These are phyloP conservation scores for Tetrastigma voinierianum DNA, from an alignment of 164 flowering plant species.

Conservation along the genomic window DNA sequence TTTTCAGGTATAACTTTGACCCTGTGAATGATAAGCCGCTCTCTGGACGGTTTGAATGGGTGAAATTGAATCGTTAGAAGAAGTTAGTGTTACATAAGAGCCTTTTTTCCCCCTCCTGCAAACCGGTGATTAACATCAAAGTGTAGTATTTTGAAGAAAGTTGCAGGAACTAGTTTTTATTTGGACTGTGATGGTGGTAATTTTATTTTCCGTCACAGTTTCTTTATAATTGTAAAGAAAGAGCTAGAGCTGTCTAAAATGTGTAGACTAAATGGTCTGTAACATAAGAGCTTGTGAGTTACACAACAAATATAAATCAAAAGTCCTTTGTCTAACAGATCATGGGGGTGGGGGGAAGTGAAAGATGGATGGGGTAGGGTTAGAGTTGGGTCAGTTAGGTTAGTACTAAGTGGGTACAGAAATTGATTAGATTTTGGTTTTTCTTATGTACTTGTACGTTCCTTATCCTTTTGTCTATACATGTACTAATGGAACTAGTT, in stretches of 20 bases:
- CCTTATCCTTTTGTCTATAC: constrained; percentile 39
- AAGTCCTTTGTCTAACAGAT: constrained; percentile 57
- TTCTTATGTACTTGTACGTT: constrained; percentile 17
- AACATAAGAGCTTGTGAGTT: constrained; percentile 46
- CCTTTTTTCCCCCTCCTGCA: constrained; percentile 25
- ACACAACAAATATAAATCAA: constrained; percentile 28
- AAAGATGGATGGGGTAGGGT: constrained; percentile 11
- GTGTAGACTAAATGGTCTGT: constrained; percentile 63
- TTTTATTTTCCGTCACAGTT: constrained; percentile 40
- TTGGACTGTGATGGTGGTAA: constrained; percentile 29
- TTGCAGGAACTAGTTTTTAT: constrained; percentile 27
- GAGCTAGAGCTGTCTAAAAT: constrained; percentile 29
- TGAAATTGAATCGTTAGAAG: constrained; percentile 36
- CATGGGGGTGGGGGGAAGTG: constrained; percentile 25
- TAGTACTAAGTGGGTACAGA: constrained; percentile 32
- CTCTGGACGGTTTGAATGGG: constrained; percentile 50
- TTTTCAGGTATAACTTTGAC: constrained; percentile 51
- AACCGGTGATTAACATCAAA: constrained; percentile 18
- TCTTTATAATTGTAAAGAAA: constrained; percentile 46
- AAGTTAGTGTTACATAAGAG: constrained; percentile 20
- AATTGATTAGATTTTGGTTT: constrained; percentile 37
- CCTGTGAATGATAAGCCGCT: constrained; percentile 51
- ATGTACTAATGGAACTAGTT: constrained; percentile 47
- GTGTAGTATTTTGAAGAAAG: constrained; percentile 22
- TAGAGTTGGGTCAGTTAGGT: constrained; percentile 28